Evolutionary conservation across 1,284 basidiomycete species (phyloP).

Genomic region (Irpex rosettiformis): DNA sequence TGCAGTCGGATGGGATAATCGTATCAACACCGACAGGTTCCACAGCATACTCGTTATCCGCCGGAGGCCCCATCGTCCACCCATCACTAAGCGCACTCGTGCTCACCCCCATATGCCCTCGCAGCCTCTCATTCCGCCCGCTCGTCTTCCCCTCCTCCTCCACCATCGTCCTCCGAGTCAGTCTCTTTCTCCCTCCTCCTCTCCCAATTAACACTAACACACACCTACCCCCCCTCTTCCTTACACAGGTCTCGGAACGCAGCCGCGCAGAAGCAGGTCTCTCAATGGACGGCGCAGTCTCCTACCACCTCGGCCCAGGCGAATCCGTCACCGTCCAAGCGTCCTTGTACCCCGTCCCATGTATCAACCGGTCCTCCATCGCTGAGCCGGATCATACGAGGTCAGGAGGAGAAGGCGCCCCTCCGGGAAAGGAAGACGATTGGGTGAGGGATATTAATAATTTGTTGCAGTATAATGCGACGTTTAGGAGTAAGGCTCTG

Average conservation of each 20-base stretch:
- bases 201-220: not conserved
- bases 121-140: slow-evolving; percentile 90
- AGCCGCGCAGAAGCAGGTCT: slow-evolving; percentile 87
- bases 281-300: slow-evolving; percentile 89
- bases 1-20: slow-evolving; percentile 89
- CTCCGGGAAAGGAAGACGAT: slow-evolving; percentile 82
- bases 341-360: slow-evolving; percentile 89
- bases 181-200: slow-evolving; percentile 24
- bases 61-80: slow-evolving; percentile 95
- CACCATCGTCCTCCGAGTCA: slow-evolving; percentile 76
- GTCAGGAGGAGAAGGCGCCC: slow-evolving; percentile 34
- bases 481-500: slow-evolving; percentile 84
- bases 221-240: not conserved
- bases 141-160: slow-evolving; percentile 88
- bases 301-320: slow-evolving; percentile 76
- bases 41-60: slow-evolving; percentile 94
- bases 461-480: slow-evolving; percentile 87
- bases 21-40: slow-evolving; percentile 96
- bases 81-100: slow-evolving; percentile 89
- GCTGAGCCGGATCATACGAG: slow-evolving; percentile 36
- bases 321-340: slow-evolving; percentile 85
- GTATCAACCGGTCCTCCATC: slow-evolving; percentile 82
- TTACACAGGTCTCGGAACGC: slow-evolving; percentile 71
- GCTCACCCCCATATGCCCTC: slow-evolving; percentile 92
- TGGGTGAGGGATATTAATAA: slow-evolving; percentile 98